phyloP scores from a whole-genome alignment of 495 filamentous ascomycete species.

The Trichoderma asperelloides region DNA sequence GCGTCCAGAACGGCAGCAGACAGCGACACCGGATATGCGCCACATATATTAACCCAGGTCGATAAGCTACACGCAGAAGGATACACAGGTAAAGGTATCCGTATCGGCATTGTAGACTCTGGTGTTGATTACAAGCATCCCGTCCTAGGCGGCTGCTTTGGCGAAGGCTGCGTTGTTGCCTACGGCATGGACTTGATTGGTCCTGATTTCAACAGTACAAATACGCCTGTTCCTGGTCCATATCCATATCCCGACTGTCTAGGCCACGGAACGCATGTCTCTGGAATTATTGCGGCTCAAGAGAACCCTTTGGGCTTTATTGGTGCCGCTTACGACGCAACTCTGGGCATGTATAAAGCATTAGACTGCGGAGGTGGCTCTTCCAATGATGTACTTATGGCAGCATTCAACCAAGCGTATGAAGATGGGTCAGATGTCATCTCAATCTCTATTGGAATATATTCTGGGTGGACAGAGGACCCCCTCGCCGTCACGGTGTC shows the following conservation, averaged over 20 bases:
- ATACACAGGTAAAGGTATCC: conserved; percentile 36
- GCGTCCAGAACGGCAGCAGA: background rate
- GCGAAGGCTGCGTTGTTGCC: conserved; percentile 42
- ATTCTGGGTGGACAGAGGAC: conserved; percentile 47
- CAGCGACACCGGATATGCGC: conserved; percentile 26
- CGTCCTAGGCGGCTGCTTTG: conserved; percentile 49
- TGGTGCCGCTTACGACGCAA: conserved; percentile 46
- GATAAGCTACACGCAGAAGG: conserved; percentile 38
- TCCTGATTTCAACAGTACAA: conserved; percentile 36
- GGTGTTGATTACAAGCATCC: conserved; percentile 50
- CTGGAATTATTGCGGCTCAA: conserved; percentile 48
- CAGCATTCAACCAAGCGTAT: conserved; percentile 47
- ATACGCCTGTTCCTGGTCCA: conserved; percentile 35
- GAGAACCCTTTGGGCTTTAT: conserved; percentile 43
- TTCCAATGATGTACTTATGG: conserved; percentile 44
- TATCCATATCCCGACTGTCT: conserved; percentile 37
- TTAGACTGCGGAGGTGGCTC: conserved; percentile 41
- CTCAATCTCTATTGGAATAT: conserved; percentile 46
- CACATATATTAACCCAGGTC: conserved; percentile 42
- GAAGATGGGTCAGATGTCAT: conserved; percentile 51
- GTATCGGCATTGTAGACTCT: conserved; percentile 39
- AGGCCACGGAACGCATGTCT: conserved; percentile 41
- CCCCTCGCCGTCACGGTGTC: conserved; percentile 44
- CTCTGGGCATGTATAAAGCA: conserved; percentile 47
- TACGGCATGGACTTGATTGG: conserved; percentile 46